phyloP scores from a whole-genome alignment of 441 rosid species.

The Mallotus japonicus region DNA sequence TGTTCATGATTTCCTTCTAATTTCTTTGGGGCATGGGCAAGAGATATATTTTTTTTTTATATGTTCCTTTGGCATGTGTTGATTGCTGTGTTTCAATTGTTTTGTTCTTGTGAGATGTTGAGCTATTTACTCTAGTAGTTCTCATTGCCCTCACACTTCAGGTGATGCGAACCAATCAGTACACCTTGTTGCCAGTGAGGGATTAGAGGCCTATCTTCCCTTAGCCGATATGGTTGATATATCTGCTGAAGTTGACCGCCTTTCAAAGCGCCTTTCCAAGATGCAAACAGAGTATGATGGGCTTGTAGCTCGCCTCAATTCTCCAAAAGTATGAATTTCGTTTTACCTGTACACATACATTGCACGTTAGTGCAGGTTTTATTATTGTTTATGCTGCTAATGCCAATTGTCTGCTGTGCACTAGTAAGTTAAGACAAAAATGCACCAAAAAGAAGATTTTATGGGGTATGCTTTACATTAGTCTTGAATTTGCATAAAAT shows the following conservation, averaged over 20 bases:
- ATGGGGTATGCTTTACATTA: not conserved
- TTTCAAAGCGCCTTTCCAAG: constrained; percentile 80
- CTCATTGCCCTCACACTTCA: constrained; percentile 27
- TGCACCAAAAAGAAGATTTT: too few relatives aligned
- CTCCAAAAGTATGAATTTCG: constrained; percentile 58
- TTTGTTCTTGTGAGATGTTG: not conserved
- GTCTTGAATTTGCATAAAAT: not conserved
- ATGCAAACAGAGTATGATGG: constrained; percentile 81
- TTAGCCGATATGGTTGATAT: constrained; percentile 91
- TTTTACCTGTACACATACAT: constrained; percentile 4
- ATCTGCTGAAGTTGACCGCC: constrained; percentile 85
- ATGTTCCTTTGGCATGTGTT: not conserved
- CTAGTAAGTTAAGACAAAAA: not conserved
- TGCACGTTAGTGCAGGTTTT: not conserved
- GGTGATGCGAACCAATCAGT: constrained; percentile 80
- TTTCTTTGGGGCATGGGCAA: not conserved
- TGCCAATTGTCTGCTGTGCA: not conserved
- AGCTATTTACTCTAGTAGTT: constrained; percentile 12
- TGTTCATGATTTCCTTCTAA: not conserved
- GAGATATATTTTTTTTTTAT: not conserved
- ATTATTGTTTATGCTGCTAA: not conserved
- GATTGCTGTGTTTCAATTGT: not conserved
- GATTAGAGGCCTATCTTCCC: constrained; percentile 93
- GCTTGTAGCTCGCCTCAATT: constrained; percentile 66
- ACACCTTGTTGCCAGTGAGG: constrained; percentile 93